A percentile compares a stretch with the other conserved stretches of the same genome.
These are phyloP conservation scores for Penstemon newberryi DNA, from an alignment of 257 asterid species.

Conservation along the genomic window DNA sequence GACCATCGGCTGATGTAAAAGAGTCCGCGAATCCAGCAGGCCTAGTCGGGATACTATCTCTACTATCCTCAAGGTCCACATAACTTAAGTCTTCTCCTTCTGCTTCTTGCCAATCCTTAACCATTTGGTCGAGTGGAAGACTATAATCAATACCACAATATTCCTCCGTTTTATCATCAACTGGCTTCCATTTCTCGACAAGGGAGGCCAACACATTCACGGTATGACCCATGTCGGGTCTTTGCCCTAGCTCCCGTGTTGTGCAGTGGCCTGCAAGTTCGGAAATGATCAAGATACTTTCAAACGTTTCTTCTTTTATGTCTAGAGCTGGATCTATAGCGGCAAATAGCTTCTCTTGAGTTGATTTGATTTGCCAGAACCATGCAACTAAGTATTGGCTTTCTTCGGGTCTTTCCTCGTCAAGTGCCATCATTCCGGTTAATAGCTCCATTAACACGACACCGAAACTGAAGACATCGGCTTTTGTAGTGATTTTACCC, in stretches of 20 bases:
- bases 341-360: conserved; percentile 58
- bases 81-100: conserved; percentile 66
- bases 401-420: conserved; percentile 76
- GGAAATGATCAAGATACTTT: conserved; percentile 60
- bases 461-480: conserved; percentile 85
- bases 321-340: conserved; percentile 63
- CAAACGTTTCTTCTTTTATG: conserved; percentile 46
- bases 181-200: conserved; percentile 85
- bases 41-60: conserved; percentile 82
- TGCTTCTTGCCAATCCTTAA: conserved; percentile 84
- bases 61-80: conserved; percentile 74
- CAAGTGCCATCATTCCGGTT: conserved; percentile 80
- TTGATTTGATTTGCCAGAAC: conserved; percentile 77
- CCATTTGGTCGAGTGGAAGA: conserved; percentile 91
- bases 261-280: conserved; percentile 97
- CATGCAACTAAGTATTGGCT: conserved; percentile 83
- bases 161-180: conserved; percentile 66
- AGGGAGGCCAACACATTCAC: conserved; percentile 72
- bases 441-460: conserved; percentile 88
- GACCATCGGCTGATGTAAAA: conserved; percentile 79
- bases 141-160: conserved; percentile 86
- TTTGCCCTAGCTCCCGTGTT: conserved; percentile 73
- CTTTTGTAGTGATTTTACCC: conserved; percentile 87
- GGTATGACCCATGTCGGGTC: conserved; percentile 90
- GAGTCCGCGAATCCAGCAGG: conserved; percentile 93